These are phyloP conservation scores for Clohesyomyces aquaticus DNA, from an alignment of 495 filamentous ascomycete genomes.

Conservation along the genomic window DNA sequence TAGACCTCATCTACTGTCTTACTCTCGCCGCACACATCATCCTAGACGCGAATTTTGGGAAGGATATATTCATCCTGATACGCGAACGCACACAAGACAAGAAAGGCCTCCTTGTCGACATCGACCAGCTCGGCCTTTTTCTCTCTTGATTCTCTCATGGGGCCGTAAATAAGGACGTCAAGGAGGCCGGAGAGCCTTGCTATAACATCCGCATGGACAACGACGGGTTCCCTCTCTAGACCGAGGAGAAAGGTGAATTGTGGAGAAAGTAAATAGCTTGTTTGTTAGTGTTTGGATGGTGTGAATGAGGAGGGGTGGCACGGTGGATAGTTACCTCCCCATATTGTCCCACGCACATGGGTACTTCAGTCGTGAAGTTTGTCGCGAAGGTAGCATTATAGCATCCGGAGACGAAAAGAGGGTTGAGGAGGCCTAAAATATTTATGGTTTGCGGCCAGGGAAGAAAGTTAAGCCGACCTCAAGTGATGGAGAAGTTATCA, in stretches of 20 bases:
- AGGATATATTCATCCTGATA: constrained; percentile 18
- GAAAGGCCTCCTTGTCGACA: constrained; percentile 19
- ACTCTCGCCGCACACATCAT: not conserved
- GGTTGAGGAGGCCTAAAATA: too few species aligned
- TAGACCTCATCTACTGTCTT: not conserved
- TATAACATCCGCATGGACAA: constrained; percentile 19
- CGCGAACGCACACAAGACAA: constrained; percentile 17
- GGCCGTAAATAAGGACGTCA: constrained; percentile 20
- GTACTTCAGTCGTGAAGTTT: too few species aligned
- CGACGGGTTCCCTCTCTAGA: constrained; percentile 1
- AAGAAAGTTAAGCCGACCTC: too few species aligned
- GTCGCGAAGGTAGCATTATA: too few species aligned
- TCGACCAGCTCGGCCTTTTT: constrained; percentile 4
- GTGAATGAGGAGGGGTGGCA: too few species aligned
- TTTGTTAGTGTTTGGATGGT: too few species aligned
- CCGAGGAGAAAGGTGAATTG: constrained; percentile 31
- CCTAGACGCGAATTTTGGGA: constrained; percentile 4
- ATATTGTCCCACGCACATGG: too few species aligned
- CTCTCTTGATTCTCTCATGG: constrained; percentile 12
- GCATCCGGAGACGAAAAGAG: too few species aligned
- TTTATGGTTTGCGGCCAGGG: too few species aligned
- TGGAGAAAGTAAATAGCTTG: constrained; percentile 2
- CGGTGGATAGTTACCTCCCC: too few species aligned
- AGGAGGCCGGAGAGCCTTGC: constrained; percentile 1
- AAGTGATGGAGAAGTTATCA: too few species aligned